Evolutionary conservation across 805 yeast genomes (phyloP).

Genomic region (Candida nonsorbophila): DNA sequence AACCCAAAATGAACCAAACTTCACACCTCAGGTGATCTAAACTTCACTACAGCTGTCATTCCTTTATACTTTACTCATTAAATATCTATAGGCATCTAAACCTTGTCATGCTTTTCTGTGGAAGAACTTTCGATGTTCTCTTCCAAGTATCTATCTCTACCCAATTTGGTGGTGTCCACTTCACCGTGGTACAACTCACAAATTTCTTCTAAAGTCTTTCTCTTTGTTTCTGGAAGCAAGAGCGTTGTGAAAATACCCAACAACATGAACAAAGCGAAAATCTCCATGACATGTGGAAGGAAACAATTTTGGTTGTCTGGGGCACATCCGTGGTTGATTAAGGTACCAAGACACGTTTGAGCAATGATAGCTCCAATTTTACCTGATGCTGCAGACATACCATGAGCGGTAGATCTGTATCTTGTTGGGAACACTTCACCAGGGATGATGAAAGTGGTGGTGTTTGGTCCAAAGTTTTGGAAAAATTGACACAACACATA

Average conservation of each 20-base stretch:
- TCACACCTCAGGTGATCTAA: background rate
- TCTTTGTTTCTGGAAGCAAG: conserved; percentile 84
- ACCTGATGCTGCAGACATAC: conserved; percentile 90
- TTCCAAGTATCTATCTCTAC: conserved; percentile 31
- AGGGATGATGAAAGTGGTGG: conserved; percentile 85
- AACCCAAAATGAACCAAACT: too few relatives aligned
- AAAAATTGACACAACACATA: conserved; percentile 82
- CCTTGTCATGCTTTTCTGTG: conserved; percentile 9
- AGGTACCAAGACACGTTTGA: conserved; percentile 80
- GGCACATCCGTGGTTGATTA: conserved; percentile 74
- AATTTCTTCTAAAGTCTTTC: conserved; percentile 83
- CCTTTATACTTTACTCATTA: too few relatives aligned
- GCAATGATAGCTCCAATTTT: conserved; percentile 92
- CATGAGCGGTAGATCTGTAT: conserved; percentile 94
- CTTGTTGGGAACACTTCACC: conserved; percentile 93
- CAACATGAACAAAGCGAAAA: conserved; percentile 88
- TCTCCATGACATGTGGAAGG: conserved; percentile 91
- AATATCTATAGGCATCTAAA: conserved; percentile 1
- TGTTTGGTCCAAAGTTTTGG: conserved; percentile 90
- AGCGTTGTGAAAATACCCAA: conserved; percentile 62
- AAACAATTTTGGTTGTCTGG: conserved; percentile 60
- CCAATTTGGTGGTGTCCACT: conserved; percentile 41
- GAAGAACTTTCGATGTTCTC: conserved; percentile 8
- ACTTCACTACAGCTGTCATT: background rate
- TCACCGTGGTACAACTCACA: conserved; percentile 81